Evolutionary conservation across 148 eudicot genomes (phyloP), one percentile per base, ranked within the genome.

Genomic region (Bassia scoparia): DNA sequence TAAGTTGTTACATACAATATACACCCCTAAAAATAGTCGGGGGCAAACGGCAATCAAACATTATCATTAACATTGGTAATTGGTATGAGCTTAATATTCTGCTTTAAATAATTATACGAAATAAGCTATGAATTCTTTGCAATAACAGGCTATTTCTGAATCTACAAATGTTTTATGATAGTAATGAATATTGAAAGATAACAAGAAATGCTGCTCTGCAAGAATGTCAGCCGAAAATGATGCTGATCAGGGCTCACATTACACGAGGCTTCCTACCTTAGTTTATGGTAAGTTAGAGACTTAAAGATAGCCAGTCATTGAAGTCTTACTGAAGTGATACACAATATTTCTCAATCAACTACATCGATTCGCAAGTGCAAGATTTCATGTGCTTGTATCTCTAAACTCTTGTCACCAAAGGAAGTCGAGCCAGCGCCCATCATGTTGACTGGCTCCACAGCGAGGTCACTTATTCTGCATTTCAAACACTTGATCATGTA

Each of bases 361-460:
- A n/a, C 77, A 70, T 76, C 66, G 21, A 90, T 61, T 67, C 38
- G 67, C 54, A 85, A 84, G 41, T 84, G 79, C 81, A 93, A 85
- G 70, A 89, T 76, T 61, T 77, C 80, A 83, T 93, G 98, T 59
- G 98, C 94, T 74, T 81, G 78, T 53, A 86, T 70, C 81, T 93
- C 96, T 70, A 73, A 80, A 69, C 80, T 79, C 80, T 81, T 76
- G 76, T 74, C n/a, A n/a, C 78, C 59, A 87, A 73, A 71, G 98
- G 92, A 69, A 41, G 71, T 20, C 98, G 79, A 52, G 98, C 98
- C 70, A 93, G 81, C 79, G 81, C 9, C 98, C 98, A 81, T 90
- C 96, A 72, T 38, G 78, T 73, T 77, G 74, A 56, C 79, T 77
- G 77, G 94, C 96, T 89, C 85, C 9, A 33, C 35, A 50, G 76